Conservation (phyloP, 2,329 filamentous ascomycete genomes). For the Neonectria neomacrospora region DNA sequence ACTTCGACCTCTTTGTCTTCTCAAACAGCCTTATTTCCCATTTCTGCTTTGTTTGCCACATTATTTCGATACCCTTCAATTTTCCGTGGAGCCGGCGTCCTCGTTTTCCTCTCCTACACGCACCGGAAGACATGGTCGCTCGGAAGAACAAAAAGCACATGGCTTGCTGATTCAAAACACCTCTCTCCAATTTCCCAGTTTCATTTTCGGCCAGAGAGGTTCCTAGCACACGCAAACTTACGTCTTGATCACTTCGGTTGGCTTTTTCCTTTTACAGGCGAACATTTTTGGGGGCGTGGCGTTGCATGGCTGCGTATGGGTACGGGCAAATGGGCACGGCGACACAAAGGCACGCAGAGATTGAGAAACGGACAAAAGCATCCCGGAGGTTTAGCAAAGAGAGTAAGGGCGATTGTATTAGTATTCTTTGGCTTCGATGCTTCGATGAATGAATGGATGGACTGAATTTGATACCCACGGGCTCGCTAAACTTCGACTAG, state of each 20-base stretch:
- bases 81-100: constrained; percentile 22
- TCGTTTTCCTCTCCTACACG: constrained; percentile 5
- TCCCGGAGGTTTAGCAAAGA: constrained; percentile 14
- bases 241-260: background rate
- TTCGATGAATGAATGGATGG: constrained; percentile 10
- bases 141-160: background rate
- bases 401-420: constrained; percentile 4
- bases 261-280: constrained; percentile 7
- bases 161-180: background rate
- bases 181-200: background rate
- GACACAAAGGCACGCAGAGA: background rate
- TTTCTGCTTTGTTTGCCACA: constrained; percentile 11
- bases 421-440: background rate
- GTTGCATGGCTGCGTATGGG: background rate
- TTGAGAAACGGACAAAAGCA: background rate
- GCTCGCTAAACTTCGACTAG: constrained; percentile 3
- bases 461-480: constrained; percentile 21
- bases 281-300: constrained; percentile 1
- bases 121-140: background rate
- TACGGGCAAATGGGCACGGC: constrained; percentile 1
- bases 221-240: background rate
- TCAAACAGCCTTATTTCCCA: constrained; percentile 4
- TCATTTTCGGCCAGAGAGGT: background rate
- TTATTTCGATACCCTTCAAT: constrained; percentile 29
- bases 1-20: constrained; percentile 20